These are phyloP conservation scores for Wickerhamiella domercqiae DNA, from an alignment of 805 yeast species.

Conservation along the genomic window DNA sequence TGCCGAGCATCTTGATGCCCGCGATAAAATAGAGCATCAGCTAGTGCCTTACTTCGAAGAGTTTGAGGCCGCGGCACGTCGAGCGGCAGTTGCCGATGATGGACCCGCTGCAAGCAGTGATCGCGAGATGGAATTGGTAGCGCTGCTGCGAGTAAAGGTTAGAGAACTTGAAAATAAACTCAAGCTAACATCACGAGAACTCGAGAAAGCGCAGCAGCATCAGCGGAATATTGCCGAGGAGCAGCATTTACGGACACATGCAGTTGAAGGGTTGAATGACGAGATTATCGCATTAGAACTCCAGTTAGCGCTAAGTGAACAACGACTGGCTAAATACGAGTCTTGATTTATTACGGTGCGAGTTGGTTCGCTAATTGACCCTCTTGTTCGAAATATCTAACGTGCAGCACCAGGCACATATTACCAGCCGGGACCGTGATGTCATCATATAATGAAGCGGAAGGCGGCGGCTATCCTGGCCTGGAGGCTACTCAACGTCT, in stretches of 20 bases:
- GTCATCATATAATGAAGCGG: no score
- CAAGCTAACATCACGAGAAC: slow-evolving; percentile 17
- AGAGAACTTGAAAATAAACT: slow-evolving; percentile 20
- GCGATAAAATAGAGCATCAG: slow-evolving; percentile 9
- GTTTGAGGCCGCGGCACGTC: slow-evolving; percentile 15
- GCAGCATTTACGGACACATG: slow-evolving; percentile 32
- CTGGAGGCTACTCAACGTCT: slow-evolving; percentile 43
- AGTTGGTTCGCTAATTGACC: neutral
- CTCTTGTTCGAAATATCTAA: neutral
- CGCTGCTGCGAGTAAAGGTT: slow-evolving; percentile 18
- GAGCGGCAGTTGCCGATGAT: slow-evolving; percentile 10
- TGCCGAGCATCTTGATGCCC: slow-evolving; percentile 4
- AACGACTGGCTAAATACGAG: slow-evolving; percentile 9
- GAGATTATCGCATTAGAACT: slow-evolving; percentile 48
- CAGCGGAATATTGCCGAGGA: slow-evolving; percentile 16
- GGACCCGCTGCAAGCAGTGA: neutral
- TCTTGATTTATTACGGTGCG: neutral
- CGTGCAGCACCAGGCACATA: slow-evolving; percentile 3
- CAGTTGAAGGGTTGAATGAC: slow-evolving; percentile 48
- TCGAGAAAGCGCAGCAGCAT: slow-evolving; percentile 15
- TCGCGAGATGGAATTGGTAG: slow-evolving; percentile 5
- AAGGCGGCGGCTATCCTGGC: neutral
- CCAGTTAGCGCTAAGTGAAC: slow-evolving; percentile 36
- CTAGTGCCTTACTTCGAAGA: slow-evolving; percentile 10
- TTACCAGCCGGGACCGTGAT: slow-evolving; percentile 12